Base-by-base conservation (phyloP, 2,329 filamentous ascomycete species). In the Scleromitrula shiraiana region DNA sequence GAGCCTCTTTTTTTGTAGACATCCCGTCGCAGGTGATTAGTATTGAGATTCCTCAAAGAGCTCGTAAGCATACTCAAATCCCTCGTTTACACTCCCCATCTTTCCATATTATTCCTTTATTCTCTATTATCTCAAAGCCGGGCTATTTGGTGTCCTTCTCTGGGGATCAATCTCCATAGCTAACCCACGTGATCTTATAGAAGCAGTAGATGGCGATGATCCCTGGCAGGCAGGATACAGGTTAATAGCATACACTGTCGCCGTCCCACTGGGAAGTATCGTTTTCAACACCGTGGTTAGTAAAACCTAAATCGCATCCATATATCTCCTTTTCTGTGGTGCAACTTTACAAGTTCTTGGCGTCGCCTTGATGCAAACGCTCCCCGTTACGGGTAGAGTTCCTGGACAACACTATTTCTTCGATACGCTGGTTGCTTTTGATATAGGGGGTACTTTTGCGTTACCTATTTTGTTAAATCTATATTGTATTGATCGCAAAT, bases 381-480 rank as follows among this genome's bases (percentile, higher is more conserved):
- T 50, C n/a, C 44, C 50, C 1, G 47, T 20, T 1, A 22, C 38
- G 10, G 7, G 36, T 19, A 6, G 23, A 1, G 52, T 53, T n/a
- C 42, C 40, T 20, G 29, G 19, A 2, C 29, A 45, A 7, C 38
- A 27, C 24, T 79, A 78, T 50, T 74, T 67, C 2, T 80, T 71
- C 54, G 73, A 79, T 47, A 68, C 70, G 20, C 64, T 80, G 3
- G 62, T 80, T 1, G 77, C 77, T 0, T 74, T 80, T 8, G 77
- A 77, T 0, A 68, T 81, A 4, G 35, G 35, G 6, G 15, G 32
- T 35, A 15, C n/a, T 15, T 35, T 35, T 19, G 4, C 32, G 5
- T 36, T 56, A 3, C 52, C 27, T 10, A 80, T 80, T 49, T 72
- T 80, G 58, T 75, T 76, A 6, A 75, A 73, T 36, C 68, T 78